Conservation (phyloP, 306 rosid genomes). For the Citrullus mucosospermus region DNA sequence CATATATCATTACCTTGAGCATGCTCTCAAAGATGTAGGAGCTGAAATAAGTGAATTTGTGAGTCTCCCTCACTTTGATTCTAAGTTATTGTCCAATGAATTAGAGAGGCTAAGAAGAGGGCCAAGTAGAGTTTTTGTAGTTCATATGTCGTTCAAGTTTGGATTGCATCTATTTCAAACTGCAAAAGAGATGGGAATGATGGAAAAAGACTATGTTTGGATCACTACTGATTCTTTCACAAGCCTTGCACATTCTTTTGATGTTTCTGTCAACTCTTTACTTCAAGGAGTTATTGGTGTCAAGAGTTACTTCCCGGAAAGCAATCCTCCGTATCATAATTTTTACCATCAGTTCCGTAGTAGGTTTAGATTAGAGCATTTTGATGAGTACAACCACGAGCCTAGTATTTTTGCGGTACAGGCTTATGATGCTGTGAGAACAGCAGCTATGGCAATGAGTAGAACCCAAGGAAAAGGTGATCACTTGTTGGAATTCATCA, state of each 20-base stretch:
- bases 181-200: constrained; percentile 32
- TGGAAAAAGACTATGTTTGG: constrained; percentile 40
- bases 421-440: constrained; percentile 38
- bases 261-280: constrained; percentile 22
- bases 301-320: constrained; percentile 20
- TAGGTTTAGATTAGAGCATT: constrained; percentile 18
- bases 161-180: constrained; percentile 19
- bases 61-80: constrained; percentile 21
- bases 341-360: constrained; percentile 12
- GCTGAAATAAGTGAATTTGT: constrained; percentile 13
- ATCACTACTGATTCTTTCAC: constrained; percentile 37
- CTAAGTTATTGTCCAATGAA: constrained; percentile 19
- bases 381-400: constrained; percentile 22
- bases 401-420: constrained; percentile 32
- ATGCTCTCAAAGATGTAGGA: constrained; percentile 15
- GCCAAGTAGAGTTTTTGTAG: constrained; percentile 31
- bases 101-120: constrained; percentile 25
- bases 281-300: constrained; percentile 41
- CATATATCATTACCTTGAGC: constrained; percentile 21
- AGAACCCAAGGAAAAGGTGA: not conserved
- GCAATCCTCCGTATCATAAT: not conserved
- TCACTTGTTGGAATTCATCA: constrained; percentile 16
- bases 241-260: constrained; percentile 32
- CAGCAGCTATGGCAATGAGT: constrained; percentile 23
- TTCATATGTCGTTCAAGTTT: constrained; percentile 22